Conservation (phyloP, 257 asterid species). For the Rehmannia glutinosa region DNA sequence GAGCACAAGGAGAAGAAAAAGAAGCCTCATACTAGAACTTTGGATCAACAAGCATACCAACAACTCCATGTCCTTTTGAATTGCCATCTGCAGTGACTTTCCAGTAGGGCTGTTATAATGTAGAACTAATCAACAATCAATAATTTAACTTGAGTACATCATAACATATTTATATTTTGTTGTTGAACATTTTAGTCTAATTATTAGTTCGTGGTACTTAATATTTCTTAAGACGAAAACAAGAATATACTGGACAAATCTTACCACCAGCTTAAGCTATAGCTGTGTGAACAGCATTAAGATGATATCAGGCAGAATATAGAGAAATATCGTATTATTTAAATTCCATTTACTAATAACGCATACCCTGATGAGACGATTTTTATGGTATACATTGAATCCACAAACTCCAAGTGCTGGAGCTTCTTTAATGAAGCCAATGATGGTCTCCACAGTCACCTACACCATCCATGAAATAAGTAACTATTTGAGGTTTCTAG, state of each 20-base stretch:
- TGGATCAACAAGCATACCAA: constrained; percentile 49
- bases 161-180: not conserved
- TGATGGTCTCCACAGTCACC: constrained; percentile 60
- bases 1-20: not conserved
- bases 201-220: not conserved
- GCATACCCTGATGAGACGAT: constrained; percentile 88
- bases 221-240: constrained; percentile 1
- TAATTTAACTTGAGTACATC: not conserved
- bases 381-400: constrained; percentile 86
- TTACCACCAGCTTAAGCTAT: not conserved
- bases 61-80: constrained; percentile 74
- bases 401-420: constrained; percentile 66
- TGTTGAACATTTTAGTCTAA: not conserved
- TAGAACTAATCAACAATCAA: constrained; percentile 13
- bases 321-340: not conserved
- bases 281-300: not conserved
- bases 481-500: not conserved
- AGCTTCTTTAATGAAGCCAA: constrained; percentile 87
- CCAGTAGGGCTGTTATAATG: constrained; percentile 80
- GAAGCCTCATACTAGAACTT: constrained; percentile 8
- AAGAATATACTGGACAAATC: not conserved
- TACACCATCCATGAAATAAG: constrained; percentile 22
- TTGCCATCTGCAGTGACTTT: constrained; percentile 84
- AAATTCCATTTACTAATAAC: not conserved
- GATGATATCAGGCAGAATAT: not conserved